phyloP scores from a whole-genome alignment of 2,329 filamentous ascomycete genomes.

The Penicillium frequentans region DNA sequence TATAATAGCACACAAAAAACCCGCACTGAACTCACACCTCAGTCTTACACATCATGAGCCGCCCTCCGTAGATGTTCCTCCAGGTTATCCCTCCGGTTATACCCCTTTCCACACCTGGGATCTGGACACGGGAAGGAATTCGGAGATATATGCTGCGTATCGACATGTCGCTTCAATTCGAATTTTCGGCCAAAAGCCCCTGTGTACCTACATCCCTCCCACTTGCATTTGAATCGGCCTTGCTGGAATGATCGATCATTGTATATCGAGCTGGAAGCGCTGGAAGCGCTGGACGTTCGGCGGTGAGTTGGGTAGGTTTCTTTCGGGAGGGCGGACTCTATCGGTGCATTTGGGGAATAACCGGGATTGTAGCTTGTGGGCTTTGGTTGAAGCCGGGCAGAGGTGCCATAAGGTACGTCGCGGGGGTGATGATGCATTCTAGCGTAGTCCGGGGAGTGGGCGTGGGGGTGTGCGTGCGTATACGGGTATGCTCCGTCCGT shows the following conservation, averaged over 20 bases:
- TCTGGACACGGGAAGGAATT: background rate
- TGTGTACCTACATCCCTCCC: conserved; percentile 1
- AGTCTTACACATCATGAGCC: background rate
- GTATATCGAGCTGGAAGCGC: background rate
- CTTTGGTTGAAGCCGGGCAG: background rate
- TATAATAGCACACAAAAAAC: background rate
- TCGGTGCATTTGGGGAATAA: background rate
- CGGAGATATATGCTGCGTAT: background rate
- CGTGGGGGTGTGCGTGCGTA: background rate
- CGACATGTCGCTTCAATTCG: background rate
- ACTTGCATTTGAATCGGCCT: background rate
- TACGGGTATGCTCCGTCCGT: background rate
- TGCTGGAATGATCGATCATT: background rate
- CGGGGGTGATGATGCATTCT: background rate
- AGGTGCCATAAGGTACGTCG: background rate
- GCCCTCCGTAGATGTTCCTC: background rate
- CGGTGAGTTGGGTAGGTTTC: background rate
- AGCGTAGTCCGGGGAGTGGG: background rate
- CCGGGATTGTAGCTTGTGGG: background rate
- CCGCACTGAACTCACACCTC: background rate
- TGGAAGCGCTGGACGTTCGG: background rate
- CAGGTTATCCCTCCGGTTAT: conserved; percentile 2
- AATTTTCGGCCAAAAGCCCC: background rate
- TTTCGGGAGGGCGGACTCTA: background rate
- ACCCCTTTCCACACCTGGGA: background rate